These are phyloP conservation scores for Noccaea bulbosa DNA, from an alignment of 345 rosid genomes.

Conservation along the genomic window DNA sequence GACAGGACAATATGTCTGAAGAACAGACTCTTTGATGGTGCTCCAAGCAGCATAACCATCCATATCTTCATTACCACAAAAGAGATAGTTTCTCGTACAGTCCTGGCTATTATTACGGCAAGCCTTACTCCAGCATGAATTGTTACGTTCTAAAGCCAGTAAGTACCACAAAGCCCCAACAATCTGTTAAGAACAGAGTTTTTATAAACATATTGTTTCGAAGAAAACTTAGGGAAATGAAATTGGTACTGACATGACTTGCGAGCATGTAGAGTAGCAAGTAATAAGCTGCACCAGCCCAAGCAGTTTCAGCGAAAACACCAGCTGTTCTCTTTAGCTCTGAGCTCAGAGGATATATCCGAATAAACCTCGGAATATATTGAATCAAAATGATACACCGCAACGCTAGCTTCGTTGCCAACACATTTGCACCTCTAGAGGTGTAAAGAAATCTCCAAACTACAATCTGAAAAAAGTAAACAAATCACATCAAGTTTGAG, in stretches of 20 bases:
- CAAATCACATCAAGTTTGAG: background rate
- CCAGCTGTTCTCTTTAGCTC: conserved; percentile 96
- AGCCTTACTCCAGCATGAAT: conserved; percentile 71
- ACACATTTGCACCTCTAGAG: conserved; percentile 74
- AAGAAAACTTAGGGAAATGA: background rate
- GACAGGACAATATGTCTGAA: conserved; percentile 47
- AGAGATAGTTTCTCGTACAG: conserved; percentile 60
- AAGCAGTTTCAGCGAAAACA: conserved; percentile 93
- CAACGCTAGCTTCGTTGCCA: conserved; percentile 77
- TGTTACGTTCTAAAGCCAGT: conserved; percentile 82
- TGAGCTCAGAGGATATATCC: conserved; percentile 72
- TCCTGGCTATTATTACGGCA: conserved; percentile 35
- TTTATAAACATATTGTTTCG: background rate
- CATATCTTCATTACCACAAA: conserved; percentile 69
- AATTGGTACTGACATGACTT: conserved; percentile 78
- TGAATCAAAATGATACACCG: conserved; percentile 69
- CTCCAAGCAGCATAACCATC: conserved; percentile 60
- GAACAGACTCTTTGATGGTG: conserved; percentile 39
- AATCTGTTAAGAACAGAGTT: conserved; percentile 53
- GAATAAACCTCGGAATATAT: conserved; percentile 71
- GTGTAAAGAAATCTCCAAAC: conserved; percentile 82
- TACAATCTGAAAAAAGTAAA: conserved; percentile 58
- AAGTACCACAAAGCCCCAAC: conserved; percentile 97
- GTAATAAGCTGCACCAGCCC: conserved; percentile 99
- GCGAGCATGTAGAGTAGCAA: conserved; percentile 94